These are phyloP conservation scores for Pleoardoris graminearum DNA, from an alignment of 2,329 filamentous ascomycete genomes.

Conservation along the genomic window DNA sequence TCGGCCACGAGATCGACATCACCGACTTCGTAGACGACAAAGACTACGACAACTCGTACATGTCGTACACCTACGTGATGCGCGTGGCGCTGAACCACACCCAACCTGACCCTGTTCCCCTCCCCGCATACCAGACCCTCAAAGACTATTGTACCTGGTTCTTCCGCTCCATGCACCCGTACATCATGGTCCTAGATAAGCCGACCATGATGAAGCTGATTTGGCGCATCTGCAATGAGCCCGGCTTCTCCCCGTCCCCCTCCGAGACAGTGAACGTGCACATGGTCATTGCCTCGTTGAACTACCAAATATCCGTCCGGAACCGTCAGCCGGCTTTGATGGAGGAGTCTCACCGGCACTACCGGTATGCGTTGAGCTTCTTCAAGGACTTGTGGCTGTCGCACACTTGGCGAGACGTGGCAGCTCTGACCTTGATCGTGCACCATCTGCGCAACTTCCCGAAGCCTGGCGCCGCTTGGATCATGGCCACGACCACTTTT, in stretches of 20 bases:
- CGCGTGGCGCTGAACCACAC: conserved; percentile 63
- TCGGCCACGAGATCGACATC: conserved; percentile 79
- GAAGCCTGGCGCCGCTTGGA: conserved; percentile 74
- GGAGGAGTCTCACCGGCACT: conserved; percentile 73
- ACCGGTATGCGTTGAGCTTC: conserved; percentile 73
- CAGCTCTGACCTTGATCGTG: conserved; percentile 73
- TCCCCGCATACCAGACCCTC: conserved; percentile 67
- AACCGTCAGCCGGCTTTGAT: conserved; percentile 62
- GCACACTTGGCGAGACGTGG: conserved; percentile 67
- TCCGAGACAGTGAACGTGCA: conserved; percentile 73
- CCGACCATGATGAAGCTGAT: conserved; percentile 72
- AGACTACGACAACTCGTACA: conserved; percentile 59
- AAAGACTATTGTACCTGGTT: conserved; percentile 75
- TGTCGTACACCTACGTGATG: conserved; percentile 72
- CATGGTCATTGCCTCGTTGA: conserved; percentile 78
- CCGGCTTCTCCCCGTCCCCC: conserved; percentile 62
- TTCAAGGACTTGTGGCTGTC: conserved; percentile 67
- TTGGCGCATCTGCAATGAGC: conserved; percentile 75
- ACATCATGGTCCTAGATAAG: conserved; percentile 76
- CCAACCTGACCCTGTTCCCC: conserved; percentile 57
- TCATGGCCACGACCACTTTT: conserved; percentile 67
- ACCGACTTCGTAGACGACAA: conserved; percentile 71
- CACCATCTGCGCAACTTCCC: conserved; percentile 75
- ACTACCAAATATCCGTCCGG: conserved; percentile 74
- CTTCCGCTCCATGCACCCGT: conserved; percentile 71